Base-by-base conservation (phyloP, 106 monocot genomes). In the Cymbidium sinense region DNA sequence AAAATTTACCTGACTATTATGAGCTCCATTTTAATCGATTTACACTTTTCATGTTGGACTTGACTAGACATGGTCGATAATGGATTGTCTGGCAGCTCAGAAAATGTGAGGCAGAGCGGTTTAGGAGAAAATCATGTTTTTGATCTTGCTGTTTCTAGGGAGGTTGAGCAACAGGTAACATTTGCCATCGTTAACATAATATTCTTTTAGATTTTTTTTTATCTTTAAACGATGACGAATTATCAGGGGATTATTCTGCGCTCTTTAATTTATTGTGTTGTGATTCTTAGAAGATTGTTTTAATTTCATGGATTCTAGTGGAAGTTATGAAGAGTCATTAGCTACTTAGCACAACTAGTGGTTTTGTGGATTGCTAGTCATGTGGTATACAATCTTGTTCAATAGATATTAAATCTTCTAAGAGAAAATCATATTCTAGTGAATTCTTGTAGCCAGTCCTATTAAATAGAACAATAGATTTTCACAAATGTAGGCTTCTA, bases 401-500 rank as follows among this genome's bases (percentile, higher is more conserved):
- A 73, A 79, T 72, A 36, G 34, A 30, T 36, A 30, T 39, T 79
- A 64, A 78, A 29, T 65, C 83, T 77, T 35, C 69, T 2, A 79
- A 78, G 35, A n/a, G 78, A 20, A 77, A 70, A 29, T n/a, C 36
- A 47, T n/a, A 73, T 37, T 54, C 79, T 51, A n/a, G 21, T 77
- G 47, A 30, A 36, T 19, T 30, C 43, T 3, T 10, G 7, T 64
- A 77, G 35, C n/a, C n/a, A n/a, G 13, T 85, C 28, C 62, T 13
- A 23, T 73, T 84, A 39, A 84, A 70, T 50, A 31, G 80, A 64
- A 74, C 9, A 34, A 13, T n/a, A 70, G 81, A 83, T 18, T 81
- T 85, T 72, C 50, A 50, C 9, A 11, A 47, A 2, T 47, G 47
- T 47, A 11, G 47, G 47, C 13, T 12, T 12, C 12, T 2, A 47